These are phyloP conservation scores for Suhomyces coccinellae DNA, from an alignment of 1,139 yeast genomes.

Conservation along the genomic window DNA sequence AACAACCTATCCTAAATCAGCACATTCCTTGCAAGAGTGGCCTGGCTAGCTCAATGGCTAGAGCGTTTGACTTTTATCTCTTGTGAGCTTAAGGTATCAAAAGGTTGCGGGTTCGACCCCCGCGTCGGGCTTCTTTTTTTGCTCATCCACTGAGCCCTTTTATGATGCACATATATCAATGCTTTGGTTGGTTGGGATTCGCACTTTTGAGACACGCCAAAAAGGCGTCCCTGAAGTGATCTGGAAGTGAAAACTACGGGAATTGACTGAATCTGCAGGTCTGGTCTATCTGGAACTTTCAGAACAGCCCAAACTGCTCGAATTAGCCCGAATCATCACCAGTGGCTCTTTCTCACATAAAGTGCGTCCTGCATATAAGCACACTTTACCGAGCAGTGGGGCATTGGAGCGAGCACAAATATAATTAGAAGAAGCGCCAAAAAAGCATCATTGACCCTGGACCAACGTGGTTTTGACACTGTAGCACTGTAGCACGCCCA, in stretches of 20 bases:
- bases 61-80: slow-evolving; percentile 11
- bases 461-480: no score
- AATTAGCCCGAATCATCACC: no score
- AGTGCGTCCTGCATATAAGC: no score
- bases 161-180: background rate
- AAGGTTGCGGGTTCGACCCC: slow-evolving; percentile 56
- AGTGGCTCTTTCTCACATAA: no score
- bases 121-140: slow-evolving; percentile 42
- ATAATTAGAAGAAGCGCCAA: no score
- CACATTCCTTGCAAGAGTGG: background rate
- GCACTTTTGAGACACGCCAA: background rate
- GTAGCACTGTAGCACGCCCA: no score
- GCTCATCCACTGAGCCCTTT: background rate
- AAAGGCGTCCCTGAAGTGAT: background rate
- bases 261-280: background rate
- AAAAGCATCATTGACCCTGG: no score
- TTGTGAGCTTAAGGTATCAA: slow-evolving; percentile 25
- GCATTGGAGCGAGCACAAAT: no score
- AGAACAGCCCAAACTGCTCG: no score
- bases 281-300: no score
- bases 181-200: background rate
- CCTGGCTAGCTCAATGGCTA: slow-evolving; percentile 12
- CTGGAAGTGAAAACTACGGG: background rate
- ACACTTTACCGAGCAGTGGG: no score
- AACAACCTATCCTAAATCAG: background rate